phyloP scores from a whole-genome alignment of 2,329 filamentous ascomycete genomes.

The Alternaria conjuncta region DNA sequence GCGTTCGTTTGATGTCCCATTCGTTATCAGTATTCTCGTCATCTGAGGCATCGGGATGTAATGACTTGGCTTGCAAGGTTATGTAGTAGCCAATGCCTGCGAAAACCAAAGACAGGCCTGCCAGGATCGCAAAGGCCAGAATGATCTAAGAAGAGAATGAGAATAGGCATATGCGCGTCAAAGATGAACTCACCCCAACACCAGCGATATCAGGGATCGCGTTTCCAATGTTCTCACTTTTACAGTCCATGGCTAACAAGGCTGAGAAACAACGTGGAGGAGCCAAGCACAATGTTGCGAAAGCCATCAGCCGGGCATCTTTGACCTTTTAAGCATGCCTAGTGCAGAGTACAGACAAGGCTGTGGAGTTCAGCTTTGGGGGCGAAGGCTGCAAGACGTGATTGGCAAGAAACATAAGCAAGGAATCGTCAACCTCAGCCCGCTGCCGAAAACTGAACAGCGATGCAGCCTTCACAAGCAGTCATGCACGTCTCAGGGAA shows the following conservation, averaged over 20 bases:
- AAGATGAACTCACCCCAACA: not conserved
- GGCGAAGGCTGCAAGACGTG: not conserved
- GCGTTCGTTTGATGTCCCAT: not conserved
- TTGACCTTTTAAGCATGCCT: not conserved
- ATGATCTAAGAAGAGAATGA: not conserved
- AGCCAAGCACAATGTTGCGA: not conserved
- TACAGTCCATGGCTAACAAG: not conserved
- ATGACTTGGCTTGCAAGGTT: not conserved
- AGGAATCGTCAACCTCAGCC: not conserved
- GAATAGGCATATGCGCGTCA: not conserved
- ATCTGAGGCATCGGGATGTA: too few species aligned
- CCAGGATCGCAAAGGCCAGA: not conserved
- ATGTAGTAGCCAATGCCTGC: not conserved
- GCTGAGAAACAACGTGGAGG: not conserved
- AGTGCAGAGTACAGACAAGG: not conserved
- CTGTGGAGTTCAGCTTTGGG: not conserved
- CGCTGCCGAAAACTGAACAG: not conserved
- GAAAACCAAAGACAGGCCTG: not conserved
- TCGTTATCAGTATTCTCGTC: too few species aligned
- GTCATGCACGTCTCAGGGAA: rapidly evolving
- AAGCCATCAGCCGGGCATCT: not conserved
- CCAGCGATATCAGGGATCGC: not conserved
- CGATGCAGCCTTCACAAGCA: not conserved
- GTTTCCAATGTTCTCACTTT: not conserved
- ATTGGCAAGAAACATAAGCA: not conserved